Base-by-base conservation (phyloP, 2,329 filamentous ascomycete species). In the Colletotrichum kahawae region DNA sequence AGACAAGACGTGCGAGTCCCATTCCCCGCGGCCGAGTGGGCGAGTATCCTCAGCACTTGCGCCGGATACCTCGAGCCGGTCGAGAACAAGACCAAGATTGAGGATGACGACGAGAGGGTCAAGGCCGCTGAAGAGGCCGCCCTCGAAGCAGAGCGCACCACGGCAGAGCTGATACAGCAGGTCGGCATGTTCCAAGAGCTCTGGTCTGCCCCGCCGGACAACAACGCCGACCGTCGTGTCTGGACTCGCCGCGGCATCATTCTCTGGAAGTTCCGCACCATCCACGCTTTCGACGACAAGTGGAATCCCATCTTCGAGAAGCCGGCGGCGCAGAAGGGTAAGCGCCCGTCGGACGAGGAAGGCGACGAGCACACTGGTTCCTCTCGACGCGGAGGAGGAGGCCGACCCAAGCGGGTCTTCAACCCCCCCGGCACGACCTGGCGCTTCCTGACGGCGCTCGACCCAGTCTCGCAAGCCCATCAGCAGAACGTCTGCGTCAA, bases 131-230 rank as follows among this genome's bases (percentile, higher is more conserved):
- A 75, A 33, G 72, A 78, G 48, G 72, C 74, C 8, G 64, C 74
- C 8, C 33, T 76, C 36, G 77, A 78, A 3, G 59, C 79, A 8
- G 77, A 79, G 7, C 63, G 77, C 63, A 83, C 82, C 77, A 80
- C 80, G 8, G 81, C 83, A 12, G 90, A 92, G 57, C 85, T 92
- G 71, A 87, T 93, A 67, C 86, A 88, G 77, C 89, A 89, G 81
- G 90, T 93, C 60, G 90, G 90, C 80, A 93, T 93, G 91, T 91
- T 92, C 81, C 92, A 93, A 81, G 92, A 93, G 84, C 87, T 93
- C 43, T 92, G 89, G 87, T 92, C 90, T 5, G 83, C 85, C 14
- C 82, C 89, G 5, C 87, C 87, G 7, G 85, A 87, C 72, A 84
- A 81, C 80, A 60, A 65, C 68, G 70, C 73, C 38, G 57, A 71